Evolutionary conservation across 164 flowering plant genomes (phyloP).

Genomic region (Magnolia changhungtana): DNA sequence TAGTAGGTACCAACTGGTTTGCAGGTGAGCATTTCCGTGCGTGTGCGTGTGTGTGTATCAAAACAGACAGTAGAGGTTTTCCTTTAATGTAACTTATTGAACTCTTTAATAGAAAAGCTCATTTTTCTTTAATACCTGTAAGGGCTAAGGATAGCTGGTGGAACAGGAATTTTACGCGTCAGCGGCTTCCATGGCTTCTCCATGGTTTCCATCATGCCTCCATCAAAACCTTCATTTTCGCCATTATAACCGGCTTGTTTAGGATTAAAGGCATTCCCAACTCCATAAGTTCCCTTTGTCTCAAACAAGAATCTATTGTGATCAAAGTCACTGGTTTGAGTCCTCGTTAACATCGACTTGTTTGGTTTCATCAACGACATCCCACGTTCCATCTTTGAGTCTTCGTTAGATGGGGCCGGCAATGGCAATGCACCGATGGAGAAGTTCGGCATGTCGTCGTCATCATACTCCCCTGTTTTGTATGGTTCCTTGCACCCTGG

Average conservation of each 20-base stretch:
- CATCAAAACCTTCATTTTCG: slow-evolving; percentile 11
- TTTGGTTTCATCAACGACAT: slow-evolving; percentile 53
- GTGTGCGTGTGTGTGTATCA: too few species aligned
- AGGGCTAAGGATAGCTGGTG: slow-evolving; percentile 62
- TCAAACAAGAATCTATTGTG: slow-evolving; percentile 81
- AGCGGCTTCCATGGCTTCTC: slow-evolving; percentile 83
- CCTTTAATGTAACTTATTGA: too few species aligned
- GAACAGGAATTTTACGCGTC: slow-evolving; percentile 45
- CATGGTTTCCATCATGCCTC: slow-evolving; percentile 25
- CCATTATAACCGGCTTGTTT: slow-evolving; percentile 48
- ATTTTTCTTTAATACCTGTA: slow-evolving; percentile 44
- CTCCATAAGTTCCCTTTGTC: slow-evolving; percentile 73
- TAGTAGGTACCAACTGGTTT: too few species aligned
- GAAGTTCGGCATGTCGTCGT: slow-evolving; percentile 17
- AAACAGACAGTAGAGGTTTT: too few species aligned
- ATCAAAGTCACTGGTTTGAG: slow-evolving; percentile 68
- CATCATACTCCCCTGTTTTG: slow-evolving; percentile 49
- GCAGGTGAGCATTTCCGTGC: too few species aligned
- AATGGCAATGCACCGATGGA: slow-evolving; percentile 38
- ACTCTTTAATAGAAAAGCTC: too few species aligned
- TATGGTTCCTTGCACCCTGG: slow-evolving; percentile 77
- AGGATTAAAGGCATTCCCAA: slow-evolving; percentile 70
- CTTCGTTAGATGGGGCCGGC: slow-evolving; percentile 32
- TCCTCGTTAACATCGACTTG: slow-evolving; percentile 46
- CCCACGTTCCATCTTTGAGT: slow-evolving; percentile 27